A percentile compares a stretch with the other conserved stretches of the same genome.
phyloP scores from a whole-genome alignment of 73 alveolate genomes.

The Paramecium pentaurelia region DNA sequence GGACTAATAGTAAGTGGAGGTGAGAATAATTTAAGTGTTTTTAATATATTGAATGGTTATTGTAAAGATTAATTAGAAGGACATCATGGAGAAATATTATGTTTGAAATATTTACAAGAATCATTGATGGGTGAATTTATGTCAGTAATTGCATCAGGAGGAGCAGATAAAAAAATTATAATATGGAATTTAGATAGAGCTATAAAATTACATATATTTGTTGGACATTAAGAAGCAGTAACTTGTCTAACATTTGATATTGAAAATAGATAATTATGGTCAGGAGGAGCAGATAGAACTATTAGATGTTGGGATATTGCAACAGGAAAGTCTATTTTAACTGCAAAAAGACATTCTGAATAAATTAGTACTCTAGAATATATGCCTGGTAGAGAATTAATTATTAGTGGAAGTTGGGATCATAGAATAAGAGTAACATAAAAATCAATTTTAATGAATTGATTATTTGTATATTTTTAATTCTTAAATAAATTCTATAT shows the following conservation, averaged over 20 bases:
- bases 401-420: slow-evolving; percentile 37
- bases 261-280: slow-evolving; percentile 11
- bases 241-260: neutral
- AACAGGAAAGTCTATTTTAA: neutral
- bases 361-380: neutral
- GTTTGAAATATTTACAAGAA: slow-evolving; percentile 20
- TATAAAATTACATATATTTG: neutral
- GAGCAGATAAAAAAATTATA: slow-evolving; percentile 26
- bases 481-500: neutral
- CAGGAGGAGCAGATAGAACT: slow-evolving; percentile 19
- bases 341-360: slow-evolving; percentile 30
- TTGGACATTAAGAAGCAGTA: slow-evolving; percentile 48
- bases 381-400: neutral
- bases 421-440: slow-evolving; percentile 26
- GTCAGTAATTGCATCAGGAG: slow-evolving; percentile 55
- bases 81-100: slow-evolving; percentile 49
- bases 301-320: slow-evolving; percentile 5
- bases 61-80: slow-evolving; percentile 37
- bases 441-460: neutral
- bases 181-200: slow-evolving; percentile 55
- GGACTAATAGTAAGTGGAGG: slow-evolving; percentile 55
- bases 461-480: neutral
- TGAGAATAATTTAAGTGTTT: neutral
- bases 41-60: neutral
- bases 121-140: neutral